Evolutionary conservation across 441 rosid genomes (phyloP).

Genomic region (Brassica hybrid): DNA sequence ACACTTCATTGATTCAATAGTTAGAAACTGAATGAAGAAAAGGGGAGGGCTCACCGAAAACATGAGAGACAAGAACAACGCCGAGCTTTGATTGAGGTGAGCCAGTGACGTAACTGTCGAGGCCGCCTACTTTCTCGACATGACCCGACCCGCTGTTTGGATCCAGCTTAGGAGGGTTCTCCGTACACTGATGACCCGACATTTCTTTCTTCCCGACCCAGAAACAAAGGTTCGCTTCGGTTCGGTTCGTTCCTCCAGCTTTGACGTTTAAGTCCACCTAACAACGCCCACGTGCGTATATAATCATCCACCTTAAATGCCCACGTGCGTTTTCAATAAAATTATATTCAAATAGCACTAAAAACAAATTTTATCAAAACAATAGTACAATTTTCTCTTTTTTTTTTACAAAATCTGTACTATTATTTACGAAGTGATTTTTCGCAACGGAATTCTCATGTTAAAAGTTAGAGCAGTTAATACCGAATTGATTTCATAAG

Average conservation of each 20-base stretch:
- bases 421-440: too few relatives aligned
- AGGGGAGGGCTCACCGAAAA: slow-evolving; percentile 47
- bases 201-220: slow-evolving; percentile 34
- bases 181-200: slow-evolving; percentile 68
- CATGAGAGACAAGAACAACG: slow-evolving; percentile 61
- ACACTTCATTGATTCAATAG: not conserved
- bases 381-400: too few relatives aligned
- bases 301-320: not conserved
- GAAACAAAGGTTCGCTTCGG: not conserved
- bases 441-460: too few relatives aligned
- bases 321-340: not conserved
- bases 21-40: not conserved
- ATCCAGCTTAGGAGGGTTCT: slow-evolving; percentile 61
- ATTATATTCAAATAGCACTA: too few relatives aligned
- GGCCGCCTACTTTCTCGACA: slow-evolving; percentile 56
- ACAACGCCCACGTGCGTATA: slow-evolving; percentile 6
- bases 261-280: not conserved
- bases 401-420: too few relatives aligned
- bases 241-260: too few relatives aligned
- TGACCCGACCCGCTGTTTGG: slow-evolving; percentile 59
- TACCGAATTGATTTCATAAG: too few relatives aligned
- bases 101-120: slow-evolving; percentile 60
- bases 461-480: too few relatives aligned
- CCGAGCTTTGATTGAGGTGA: slow-evolving; percentile 51
- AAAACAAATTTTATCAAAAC: too few relatives aligned